Base-by-base conservation (phyloP, 1,139 yeast genomes). In the Protomyces gravidus region DNA sequence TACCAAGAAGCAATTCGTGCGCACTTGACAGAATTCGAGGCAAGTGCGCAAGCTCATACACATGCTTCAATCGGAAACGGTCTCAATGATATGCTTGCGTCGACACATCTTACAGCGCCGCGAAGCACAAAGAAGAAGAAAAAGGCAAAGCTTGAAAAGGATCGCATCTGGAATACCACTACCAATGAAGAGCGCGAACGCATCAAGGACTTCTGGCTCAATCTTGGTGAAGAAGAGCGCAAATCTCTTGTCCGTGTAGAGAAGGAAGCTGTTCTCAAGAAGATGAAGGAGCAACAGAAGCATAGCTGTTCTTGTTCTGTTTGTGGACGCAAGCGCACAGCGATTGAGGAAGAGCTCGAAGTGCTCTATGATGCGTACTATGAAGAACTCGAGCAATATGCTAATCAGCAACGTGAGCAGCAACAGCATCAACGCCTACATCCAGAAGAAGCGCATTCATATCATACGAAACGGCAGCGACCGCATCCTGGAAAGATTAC, bases 331-430 rank as follows among this genome's bases (percentile, higher is more conserved):
- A 83, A 86, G 65, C 82, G 63, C 65, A 75, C 78, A 63, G 82
- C 89, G 30, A 81, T 89, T 65, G 94, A 87, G 68, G 84, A 83
- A 65, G 96, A 88, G 68, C 78, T 90, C 68, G 90, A 86, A 67
- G 81, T 82, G 59, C 80, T 89, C 50, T 89, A 87, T 66, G 80
- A 80, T 63, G 77, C 79, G 3, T 80, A 78, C 65, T 78, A 76
- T 64, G 72, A 71, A 57, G 71, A 73, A 66, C 69, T 75, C 51
- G 74, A 72, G 58, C 66, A 65, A 51, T 69, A 68, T 50, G 69
- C 71, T 21, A 66, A 66, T 28, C 67, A 62, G 45, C 67, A 66
- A 55, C 62, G 61, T 23, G 50, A 48, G 28, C 67, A 61, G 42
- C 57, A 49, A 33, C 62, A 63, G 30, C 61, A 59, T 27, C 63